Evolutionary conservation across 2,329 filamentous ascomycete genomes (phyloP), one percentile per base, ranked within the genome.

Genomic region (Arthrobotrys conoides): DNA sequence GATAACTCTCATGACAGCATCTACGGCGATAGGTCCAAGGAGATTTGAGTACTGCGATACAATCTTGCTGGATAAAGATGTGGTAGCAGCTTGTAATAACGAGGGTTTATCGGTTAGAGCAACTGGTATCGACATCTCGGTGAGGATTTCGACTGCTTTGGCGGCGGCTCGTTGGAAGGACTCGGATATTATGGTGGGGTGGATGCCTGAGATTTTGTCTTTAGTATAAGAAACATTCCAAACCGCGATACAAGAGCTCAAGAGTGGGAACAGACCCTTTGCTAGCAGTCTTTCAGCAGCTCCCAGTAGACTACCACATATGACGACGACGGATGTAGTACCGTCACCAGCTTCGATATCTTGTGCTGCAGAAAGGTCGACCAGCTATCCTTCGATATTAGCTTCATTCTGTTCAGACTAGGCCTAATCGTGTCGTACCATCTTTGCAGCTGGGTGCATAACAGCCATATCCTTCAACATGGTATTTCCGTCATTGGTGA

Each of bases 391-490:
- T 27, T 46, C 18, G 3, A n/a, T 5, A 20, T 53, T 22, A 61
- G 18, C 8, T 61, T n/a, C 20, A 41, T n/a, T 33, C 5, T 14
- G 1, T 20, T 33, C 33, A 27, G 24, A 27, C 4, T n/a, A 3
- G 8, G 18, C 12, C 30, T 16, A 30, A 22, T n/a, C 30, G n/a
- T 59, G 14, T 36, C 51, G 30, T 80, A 73, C 81, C 96, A 99
- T 99, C 87, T 97, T 97, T 65, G 96, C 96, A 61, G 96, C 97
- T n/a, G 96, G 96, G 84, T 99, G 96, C 92, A 99, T 94, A 82
- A 99, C 96, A 81, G 93, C 92, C 96, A 99, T 98, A 88, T 95
- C 95, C 87, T 93, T 97, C 84, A 99, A 87, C 95, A 99, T 99
- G 73, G 96, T 99, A 87, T 96, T 97, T 85, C 96, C 96, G 86